Base-by-base conservation (phyloP, 1,284 basidiomycete genomes). In the Leccinum glutinopallens region DNA sequence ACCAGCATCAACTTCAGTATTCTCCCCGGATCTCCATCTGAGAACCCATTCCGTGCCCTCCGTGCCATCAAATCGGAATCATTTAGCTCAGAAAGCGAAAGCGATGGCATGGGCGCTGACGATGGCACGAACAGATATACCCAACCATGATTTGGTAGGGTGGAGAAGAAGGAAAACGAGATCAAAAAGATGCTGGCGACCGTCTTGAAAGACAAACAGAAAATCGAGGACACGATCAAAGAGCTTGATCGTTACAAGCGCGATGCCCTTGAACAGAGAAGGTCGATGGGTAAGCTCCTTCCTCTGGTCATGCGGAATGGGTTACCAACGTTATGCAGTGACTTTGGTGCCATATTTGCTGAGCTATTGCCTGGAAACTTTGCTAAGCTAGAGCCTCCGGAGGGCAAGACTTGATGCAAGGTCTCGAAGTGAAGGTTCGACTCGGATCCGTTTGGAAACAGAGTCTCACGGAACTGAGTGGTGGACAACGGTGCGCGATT, bases 361-460 rank as follows among this genome's bases (percentile, higher is more conserved):
- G 97, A 99, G 73, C 83, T 99, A 1, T 79, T 99, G 1, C 97
- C 97, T 0, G 96, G 96, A 35, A 99, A 99, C 77, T 97, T 96
- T 75, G 95, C 95, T 9, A 97, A 96, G 76, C 82, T 99, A 33
- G 92, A 96, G 73, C 94, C 96, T 8, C 94, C 96, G 4, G 96
- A 99, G 65, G 92, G 0, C 90, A 93, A 76, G 96, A 98, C 72
- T 81, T 99, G 65, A 97, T 95, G 73, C 87, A 97, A 68, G 97
- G 97, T 17, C 85, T 99, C 7, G 97, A 99, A 76, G 96, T 99
- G 78, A 98, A 98, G 75, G 97, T 99, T 35, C 89, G 88, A 65
- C 85, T 99, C 1, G 97, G 97, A 3, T 87, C 83, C 25, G 94
- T 99, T 0, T 99, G 97, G 97, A 99, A 99, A 77, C 93, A 96